These are phyloP conservation scores for Pseudisothecium myosuroides DNA, from an alignment of 225 moss, liverwort and hornwort species.

Conservation along the genomic window DNA sequence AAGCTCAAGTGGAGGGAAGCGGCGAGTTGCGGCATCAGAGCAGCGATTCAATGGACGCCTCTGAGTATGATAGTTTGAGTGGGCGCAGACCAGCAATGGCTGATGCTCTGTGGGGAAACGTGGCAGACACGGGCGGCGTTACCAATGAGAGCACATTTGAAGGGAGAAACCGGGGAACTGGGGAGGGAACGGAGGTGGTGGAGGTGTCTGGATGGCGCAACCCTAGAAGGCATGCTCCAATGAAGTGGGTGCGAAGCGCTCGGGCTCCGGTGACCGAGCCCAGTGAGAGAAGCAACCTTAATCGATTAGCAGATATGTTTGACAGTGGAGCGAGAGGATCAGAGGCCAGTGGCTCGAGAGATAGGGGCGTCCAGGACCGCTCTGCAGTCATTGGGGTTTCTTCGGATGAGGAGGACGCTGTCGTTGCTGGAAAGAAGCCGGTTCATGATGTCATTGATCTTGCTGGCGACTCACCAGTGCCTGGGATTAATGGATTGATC, in stretches of 20 bases:
- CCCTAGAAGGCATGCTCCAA: slow-evolving; percentile 9
- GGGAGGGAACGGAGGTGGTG: slow-evolving; percentile 1
- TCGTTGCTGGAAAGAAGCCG: slow-evolving; percentile 3
- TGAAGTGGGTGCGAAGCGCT: background rate
- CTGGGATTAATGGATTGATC: background rate
- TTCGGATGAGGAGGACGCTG: slow-evolving; percentile 17
- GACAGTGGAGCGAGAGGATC: slow-evolving; percentile 1
- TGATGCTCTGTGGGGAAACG: background rate
- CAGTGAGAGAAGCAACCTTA: background rate
- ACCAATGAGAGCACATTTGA: background rate
- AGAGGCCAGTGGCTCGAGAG: slow-evolving; percentile 27
- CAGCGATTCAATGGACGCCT: background rate
- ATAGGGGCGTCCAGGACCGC: background rate
- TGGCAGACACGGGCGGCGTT: background rate
- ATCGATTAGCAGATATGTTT: slow-evolving; percentile 6
- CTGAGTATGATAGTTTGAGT: background rate
- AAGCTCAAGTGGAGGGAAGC: background rate
- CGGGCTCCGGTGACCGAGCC: background rate
- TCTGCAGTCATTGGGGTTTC: slow-evolving; percentile 4
- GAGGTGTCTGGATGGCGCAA: slow-evolving; percentile 19
- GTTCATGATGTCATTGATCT: slow-evolving; percentile 30
- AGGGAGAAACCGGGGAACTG: background rate
- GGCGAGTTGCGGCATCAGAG: background rate
- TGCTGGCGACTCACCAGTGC: slow-evolving; percentile 12
- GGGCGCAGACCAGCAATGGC: background rate